phyloP scores from a whole-genome alignment of 73 alveolate genomes.

The Paraurostyla sp. region DNA sequence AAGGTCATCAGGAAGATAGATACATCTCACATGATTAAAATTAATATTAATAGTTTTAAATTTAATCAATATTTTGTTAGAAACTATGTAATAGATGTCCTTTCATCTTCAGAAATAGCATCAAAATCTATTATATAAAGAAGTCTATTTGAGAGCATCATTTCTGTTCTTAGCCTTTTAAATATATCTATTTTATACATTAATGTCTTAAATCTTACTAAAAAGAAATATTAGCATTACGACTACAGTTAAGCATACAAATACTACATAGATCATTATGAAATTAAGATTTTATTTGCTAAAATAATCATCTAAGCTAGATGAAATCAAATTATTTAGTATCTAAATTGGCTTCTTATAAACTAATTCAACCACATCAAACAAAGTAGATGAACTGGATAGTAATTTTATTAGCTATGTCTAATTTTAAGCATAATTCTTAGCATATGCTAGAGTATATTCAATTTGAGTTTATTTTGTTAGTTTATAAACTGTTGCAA shows the following conservation, averaged over 20 bases:
- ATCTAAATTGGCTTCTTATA: not conserved
- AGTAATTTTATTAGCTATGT: not conserved
- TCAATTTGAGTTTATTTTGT: not conserved
- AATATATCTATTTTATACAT: constrained; percentile 2
- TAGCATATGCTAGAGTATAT: not conserved
- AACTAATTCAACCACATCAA: constrained; percentile 22
- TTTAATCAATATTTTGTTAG: not conserved
- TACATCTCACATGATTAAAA: not conserved
- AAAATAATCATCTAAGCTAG: constrained; percentile 9
- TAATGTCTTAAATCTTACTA: not conserved
- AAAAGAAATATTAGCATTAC: not conserved
- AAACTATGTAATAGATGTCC: not conserved
- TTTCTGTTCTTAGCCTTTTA: not conserved
- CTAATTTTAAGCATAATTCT: not conserved
- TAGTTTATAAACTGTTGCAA: not conserved
- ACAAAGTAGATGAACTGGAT: not conserved
- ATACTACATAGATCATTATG: not conserved
- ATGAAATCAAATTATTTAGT: not conserved
- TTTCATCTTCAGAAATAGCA: not conserved
- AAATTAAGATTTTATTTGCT: not conserved
- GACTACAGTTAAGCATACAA: not conserved
- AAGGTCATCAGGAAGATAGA: not conserved
- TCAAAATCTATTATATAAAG: constrained; percentile 37
- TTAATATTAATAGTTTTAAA: not conserved
- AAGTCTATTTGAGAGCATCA: constrained; percentile 37